Base-by-base conservation (phyloP, 192 early-diverging fungal genomes). In the Backusella morwellensis region DNA sequence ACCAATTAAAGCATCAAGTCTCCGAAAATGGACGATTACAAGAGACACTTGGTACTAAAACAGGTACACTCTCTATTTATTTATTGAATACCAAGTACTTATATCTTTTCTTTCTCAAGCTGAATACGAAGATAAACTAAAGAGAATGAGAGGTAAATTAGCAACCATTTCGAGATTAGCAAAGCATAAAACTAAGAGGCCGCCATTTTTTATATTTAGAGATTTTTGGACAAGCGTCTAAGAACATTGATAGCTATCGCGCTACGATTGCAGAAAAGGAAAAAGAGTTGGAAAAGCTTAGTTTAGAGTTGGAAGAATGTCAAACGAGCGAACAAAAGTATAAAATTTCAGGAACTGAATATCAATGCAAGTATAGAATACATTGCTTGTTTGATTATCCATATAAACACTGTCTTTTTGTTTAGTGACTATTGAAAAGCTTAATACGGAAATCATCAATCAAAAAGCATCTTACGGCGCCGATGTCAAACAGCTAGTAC, bases 101-200 rank as follows among this genome's bases (percentile, higher is more conserved):
- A 40, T 29, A 5, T 29, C 3, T 63, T 63, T 12, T 23, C n/a
- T 14, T 14, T 26, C 32, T 32, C 76, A 80, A 86, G 75, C 73
- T 34, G 89, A 89, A 66, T 85, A 88, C 36, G 85, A 90, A 34
- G 87, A 87, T 23, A 90, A 91, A 67, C 63, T 88, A 72, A 89
- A 88, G 63, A 87, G 89, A 73, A 90, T 88, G 87, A 81, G 84
- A 80, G 80, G 85, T 82, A 86, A 69, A 14, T 12, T 36, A 9
- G 50, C 4, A 14, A 23, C 26, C 47, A 50, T 35, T 9, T 69
- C 29, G 17, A 32, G 1, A 7, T 8, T 35, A 40, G 38, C n/a
- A 70, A 70, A 32, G 4, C 4, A 35, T 34, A 29, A 17, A 29
- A 17, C 15, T 14, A 21, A 50, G 40, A 3, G 8, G 12, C 5